phyloP scores from a whole-genome alignment of 306 rosid genomes.

The Quercus mongolica region DNA sequence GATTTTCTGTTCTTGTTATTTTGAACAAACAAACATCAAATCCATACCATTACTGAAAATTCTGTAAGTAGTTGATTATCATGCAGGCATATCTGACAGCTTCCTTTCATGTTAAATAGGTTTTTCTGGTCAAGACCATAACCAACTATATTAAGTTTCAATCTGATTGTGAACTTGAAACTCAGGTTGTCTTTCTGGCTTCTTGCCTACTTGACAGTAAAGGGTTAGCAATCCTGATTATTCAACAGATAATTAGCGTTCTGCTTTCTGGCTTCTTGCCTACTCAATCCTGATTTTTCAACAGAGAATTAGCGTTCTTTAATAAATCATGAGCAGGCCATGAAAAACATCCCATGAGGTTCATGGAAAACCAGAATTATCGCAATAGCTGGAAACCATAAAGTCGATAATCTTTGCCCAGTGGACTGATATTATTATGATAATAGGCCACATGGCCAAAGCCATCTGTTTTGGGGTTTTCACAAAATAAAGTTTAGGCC shows the following conservation, averaged over 20 bases:
- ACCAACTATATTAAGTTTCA: no score
- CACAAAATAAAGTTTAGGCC: not conserved
- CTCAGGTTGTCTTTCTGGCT: not conserved
- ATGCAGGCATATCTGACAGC: no score
- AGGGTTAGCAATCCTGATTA: not conserved
- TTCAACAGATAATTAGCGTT: not conserved
- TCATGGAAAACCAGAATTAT: not conserved
- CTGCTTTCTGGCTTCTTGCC: no score
- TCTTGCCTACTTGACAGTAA: not conserved
- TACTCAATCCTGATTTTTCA: no score
- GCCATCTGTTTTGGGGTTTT: not conserved
- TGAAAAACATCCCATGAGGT: not conserved
- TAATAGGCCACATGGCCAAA: not conserved
- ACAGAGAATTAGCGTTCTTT: no score
- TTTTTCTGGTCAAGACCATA: no score
- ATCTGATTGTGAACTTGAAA: not conserved
- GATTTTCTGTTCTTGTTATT: no score
- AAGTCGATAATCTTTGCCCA: not conserved
- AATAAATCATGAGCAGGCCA: not conserved
- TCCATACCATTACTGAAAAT: no score
- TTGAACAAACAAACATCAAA: no score
- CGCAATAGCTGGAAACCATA: not conserved
- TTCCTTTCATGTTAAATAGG: no score
- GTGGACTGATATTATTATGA: not conserved
- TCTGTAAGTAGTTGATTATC: no score